phyloP scores from a whole-genome alignment of 1,139 yeast genomes.

The Meyerozyma athensensis region DNA sequence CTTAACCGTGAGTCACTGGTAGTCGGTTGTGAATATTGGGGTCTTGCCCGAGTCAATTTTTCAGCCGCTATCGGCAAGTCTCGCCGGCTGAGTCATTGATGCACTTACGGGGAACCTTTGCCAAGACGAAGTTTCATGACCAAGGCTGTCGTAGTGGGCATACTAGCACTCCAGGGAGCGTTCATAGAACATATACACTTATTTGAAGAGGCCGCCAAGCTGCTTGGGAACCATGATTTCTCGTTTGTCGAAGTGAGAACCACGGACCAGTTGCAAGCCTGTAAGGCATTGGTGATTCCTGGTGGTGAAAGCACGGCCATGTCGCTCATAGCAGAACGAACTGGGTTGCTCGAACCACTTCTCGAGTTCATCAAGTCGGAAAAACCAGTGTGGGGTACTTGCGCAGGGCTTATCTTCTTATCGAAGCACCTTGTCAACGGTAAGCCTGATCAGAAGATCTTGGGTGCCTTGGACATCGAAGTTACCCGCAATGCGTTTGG shows the following conservation, averaged over 20 bases:
- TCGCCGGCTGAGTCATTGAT: neutral
- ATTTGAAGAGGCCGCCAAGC: constrained; percentile 35
- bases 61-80: constrained; percentile 1
- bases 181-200: constrained; percentile 66
- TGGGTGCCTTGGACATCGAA: constrained; percentile 63
- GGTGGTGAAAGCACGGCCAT: constrained; percentile 84
- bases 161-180: constrained; percentile 79
- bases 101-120: constrained; percentile 21
- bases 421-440: constrained; percentile 55
- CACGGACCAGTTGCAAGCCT: constrained; percentile 39
- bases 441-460: constrained; percentile 50
- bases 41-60: constrained; percentile 4
- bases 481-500: constrained; percentile 78
- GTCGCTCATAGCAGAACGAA: constrained; percentile 66
- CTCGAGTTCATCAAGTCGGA: constrained; percentile 45
- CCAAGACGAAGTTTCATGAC: constrained; percentile 7
- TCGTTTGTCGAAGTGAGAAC: constrained; percentile 51
- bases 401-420: constrained; percentile 76
- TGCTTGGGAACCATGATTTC: constrained; percentile 17
- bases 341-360: constrained; percentile 54
- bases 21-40: no score
- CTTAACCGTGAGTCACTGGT: neutral
- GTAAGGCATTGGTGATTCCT: constrained; percentile 67
- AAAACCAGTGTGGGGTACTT: constrained; percentile 78
- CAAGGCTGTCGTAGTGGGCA: constrained; percentile 46